A percentile compares a stretch with the other conserved stretches of the same genome.
Evolutionary conservation across 2,329 filamentous ascomycete species (phyloP).

Genomic region (Fusarium anguioides): DNA sequence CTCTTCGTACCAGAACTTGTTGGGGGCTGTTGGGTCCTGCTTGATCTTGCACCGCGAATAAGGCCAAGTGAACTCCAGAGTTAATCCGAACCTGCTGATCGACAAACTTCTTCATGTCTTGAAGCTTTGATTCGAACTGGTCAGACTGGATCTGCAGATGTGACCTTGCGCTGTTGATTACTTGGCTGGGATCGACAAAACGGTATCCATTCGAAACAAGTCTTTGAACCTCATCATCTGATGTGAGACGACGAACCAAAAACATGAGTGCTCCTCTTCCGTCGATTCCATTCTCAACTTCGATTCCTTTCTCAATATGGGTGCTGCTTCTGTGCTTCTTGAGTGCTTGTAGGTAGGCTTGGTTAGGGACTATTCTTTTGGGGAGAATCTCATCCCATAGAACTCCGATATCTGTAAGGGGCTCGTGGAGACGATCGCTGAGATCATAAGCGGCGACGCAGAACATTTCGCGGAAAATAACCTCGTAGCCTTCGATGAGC

Average conservation of each 20-base stretch:
- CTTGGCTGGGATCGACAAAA: slow-evolving; percentile 76
- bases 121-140: slow-evolving; percentile 70
- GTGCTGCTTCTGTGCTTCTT: slow-evolving; percentile 19
- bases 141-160: slow-evolving; percentile 77
- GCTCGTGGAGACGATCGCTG: slow-evolving; percentile 72
- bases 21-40: slow-evolving; percentile 67
- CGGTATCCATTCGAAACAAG: slow-evolving; percentile 79
- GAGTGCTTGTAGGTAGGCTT: slow-evolving; percentile 24
- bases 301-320: slow-evolving; percentile 56
- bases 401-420: slow-evolving; percentile 71
- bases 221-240: slow-evolving; percentile 67
- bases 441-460: slow-evolving; percentile 81
- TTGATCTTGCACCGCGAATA: slow-evolving; percentile 67
- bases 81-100: slow-evolving; percentile 58
- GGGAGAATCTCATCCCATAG: slow-evolving; percentile 81
- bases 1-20: slow-evolving; percentile 69
- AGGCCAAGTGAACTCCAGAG: slow-evolving; percentile 66
- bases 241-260: slow-evolving; percentile 73
- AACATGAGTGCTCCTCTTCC: slow-evolving; percentile 85
- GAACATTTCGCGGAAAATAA: slow-evolving; percentile 84
- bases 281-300: slow-evolving; percentile 51
- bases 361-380: slow-evolving; percentile 61
- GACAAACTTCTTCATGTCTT: slow-evolving; percentile 71
- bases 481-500: slow-evolving; percentile 75
- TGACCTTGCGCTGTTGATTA: slow-evolving; percentile 75